These are phyloP conservation scores for Starmerella asiatica DNA, from an alignment of 805 yeast genomes.

Conservation along the genomic window DNA sequence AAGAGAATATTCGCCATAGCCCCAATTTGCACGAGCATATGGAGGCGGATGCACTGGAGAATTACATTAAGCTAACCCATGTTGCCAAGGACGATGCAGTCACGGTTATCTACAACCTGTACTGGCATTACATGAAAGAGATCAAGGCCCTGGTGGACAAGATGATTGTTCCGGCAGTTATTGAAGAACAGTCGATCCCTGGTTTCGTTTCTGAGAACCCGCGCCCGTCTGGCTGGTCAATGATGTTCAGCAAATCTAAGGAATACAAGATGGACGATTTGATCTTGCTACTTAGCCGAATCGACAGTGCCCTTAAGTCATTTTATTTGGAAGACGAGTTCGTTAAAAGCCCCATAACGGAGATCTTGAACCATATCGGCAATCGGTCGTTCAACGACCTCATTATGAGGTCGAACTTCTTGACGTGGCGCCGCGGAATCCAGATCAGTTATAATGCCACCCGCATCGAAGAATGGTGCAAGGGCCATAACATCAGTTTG, in stretches of 20 bases:
- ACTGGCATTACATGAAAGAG: constrained; percentile 94
- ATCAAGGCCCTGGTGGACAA: constrained; percentile 81
- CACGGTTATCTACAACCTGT: constrained; percentile 81
- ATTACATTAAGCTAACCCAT: constrained; percentile 75
- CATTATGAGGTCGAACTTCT: constrained; percentile 83
- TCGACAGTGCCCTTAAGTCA: constrained; percentile 85
- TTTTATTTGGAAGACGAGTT: constrained; percentile 78
- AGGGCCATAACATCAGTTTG: constrained; percentile 78
- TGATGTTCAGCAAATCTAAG: constrained; percentile 36
- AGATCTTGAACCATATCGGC: constrained; percentile 73
- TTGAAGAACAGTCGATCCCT: constrained; percentile 85
- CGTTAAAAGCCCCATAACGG: constrained; percentile 69
- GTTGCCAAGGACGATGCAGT: constrained; percentile 91
- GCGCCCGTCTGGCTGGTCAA: constrained; percentile 59
- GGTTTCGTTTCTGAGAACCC: constrained; percentile 80
- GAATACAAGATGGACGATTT: constrained; percentile 88
- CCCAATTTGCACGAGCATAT: constrained; percentile 67
- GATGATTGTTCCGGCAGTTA: constrained; percentile 90
- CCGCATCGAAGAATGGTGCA: constrained; percentile 96
- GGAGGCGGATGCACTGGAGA: constrained; percentile 81
- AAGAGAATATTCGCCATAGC: constrained; percentile 75
- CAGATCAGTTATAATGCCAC: constrained; percentile 95
- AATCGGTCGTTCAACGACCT: constrained; percentile 90
- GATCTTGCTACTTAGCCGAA: constrained; percentile 73
- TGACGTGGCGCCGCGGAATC: constrained; percentile 95